A percentile compares a stretch with the other conserved stretches of the same genome.
Conservation (phyloP, 202 grass and related monocot genomes). For the Eragrostis tef region DNA sequence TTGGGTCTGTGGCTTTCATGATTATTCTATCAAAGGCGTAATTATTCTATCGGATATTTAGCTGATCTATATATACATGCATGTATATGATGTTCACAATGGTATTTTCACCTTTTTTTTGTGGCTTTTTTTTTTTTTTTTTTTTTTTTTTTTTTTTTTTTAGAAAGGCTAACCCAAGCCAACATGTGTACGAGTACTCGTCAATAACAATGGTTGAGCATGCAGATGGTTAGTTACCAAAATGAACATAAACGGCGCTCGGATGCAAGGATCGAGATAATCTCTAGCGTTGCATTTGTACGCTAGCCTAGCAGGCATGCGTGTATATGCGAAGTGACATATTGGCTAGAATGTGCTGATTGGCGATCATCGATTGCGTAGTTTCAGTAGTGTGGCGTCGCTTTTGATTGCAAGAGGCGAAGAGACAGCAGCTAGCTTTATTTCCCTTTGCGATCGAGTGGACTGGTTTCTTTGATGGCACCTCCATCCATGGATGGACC, state of each 20-base stretch:
- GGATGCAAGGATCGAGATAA: neutral
- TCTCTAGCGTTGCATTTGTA: constrained; percentile 35
- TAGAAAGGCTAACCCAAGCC: neutral
- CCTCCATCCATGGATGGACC: constrained; percentile 23
- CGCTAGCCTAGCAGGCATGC: neutral
- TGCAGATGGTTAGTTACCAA: neutral
- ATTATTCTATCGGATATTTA: too few relatives aligned
- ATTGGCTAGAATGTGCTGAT: neutral
- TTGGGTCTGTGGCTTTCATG: neutral
- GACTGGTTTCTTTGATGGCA: constrained; percentile 48
- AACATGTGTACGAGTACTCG: too few relatives aligned
- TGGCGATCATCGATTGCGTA: neutral
- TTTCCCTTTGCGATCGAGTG: neutral
- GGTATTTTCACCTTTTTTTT: too few relatives aligned
- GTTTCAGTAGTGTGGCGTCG: constrained; percentile 33
- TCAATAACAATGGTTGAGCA: constrained; percentile 18
- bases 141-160: too few relatives aligned
- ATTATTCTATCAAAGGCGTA: too few relatives aligned
- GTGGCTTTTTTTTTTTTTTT: too few relatives aligned
- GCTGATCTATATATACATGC: too few relatives aligned
- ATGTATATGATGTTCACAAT: too few relatives aligned
- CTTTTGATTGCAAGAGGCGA: constrained; percentile 21
- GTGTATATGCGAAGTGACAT: neutral
- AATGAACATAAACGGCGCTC: neutral
- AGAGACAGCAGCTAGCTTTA: constrained; percentile 9